A percentile compares a stretch with the other conserved stretches of the same genome.
These are phyloP conservation scores for Ligustrum vulgare DNA, from an alignment of 257 asterid species.

Conservation along the genomic window DNA sequence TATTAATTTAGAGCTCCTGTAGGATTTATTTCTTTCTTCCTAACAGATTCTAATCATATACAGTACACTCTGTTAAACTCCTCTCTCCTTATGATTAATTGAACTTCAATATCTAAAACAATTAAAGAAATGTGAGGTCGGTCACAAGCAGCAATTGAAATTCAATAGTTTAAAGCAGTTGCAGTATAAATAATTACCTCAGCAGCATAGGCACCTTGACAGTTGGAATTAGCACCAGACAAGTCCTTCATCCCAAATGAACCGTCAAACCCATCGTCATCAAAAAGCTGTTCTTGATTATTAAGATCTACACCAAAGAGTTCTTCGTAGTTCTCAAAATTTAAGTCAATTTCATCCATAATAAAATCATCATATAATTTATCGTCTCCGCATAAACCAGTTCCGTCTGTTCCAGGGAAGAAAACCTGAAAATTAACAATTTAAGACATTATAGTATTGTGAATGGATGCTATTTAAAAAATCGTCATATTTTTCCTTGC, in stretches of 20 bases:
- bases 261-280: slow-evolving; percentile 58
- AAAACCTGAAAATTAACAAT: slow-evolving; percentile 44
- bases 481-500: not conserved
- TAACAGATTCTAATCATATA: not conserved
- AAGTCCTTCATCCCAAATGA: slow-evolving; percentile 54
- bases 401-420: slow-evolving; percentile 47
- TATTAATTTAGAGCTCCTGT: not conserved
- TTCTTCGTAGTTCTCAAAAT: slow-evolving; percentile 68
- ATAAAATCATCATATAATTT: slow-evolving; percentile 51
- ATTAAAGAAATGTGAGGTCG: not conserved
- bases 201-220: slow-evolving; percentile 42
- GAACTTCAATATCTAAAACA: not conserved
- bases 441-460: slow-evolving; percentile 14
- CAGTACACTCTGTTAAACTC: not conserved
- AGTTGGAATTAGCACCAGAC: slow-evolving; percentile 50
- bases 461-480: not conserved
- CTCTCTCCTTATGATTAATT: not conserved
- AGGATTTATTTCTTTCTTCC: not conserved
- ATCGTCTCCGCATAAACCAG: slow-evolving; percentile 38
- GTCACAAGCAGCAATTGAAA: not conserved
- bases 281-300: slow-evolving; percentile 50
- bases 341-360: slow-evolving; percentile 70
- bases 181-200: slow-evolving; percentile 44
- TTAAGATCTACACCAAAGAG: slow-evolving; percentile 59
- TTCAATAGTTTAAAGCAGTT: not conserved